A percentile compares a stretch with the other conserved stretches of the same genome.
Conservation (phyloP, 228 moss, liverwort and hornwort species). For the Sphagnum fallax region DNA sequence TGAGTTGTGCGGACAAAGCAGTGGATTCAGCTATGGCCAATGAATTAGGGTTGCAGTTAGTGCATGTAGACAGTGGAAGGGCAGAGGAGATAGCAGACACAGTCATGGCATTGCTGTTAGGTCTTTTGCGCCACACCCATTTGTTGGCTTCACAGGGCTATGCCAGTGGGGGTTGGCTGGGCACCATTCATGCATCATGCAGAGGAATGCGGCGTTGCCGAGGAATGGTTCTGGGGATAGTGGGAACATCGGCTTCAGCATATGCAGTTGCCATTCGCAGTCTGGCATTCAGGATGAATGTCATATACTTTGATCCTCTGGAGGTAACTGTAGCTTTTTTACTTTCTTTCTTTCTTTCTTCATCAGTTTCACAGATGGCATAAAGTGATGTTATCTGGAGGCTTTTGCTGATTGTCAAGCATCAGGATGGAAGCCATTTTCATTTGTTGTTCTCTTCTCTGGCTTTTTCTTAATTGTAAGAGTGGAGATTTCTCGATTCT, state of each 20-base stretch:
- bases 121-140: conserved; percentile 76
- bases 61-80: conserved; percentile 87
- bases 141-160: conserved; percentile 84
- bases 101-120: conserved; percentile 82
- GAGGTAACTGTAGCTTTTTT: conserved; percentile 34
- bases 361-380: no score
- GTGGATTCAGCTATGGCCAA: conserved; percentile 82
- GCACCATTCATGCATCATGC: conserved; percentile 79
- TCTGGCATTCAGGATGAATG: conserved; percentile 87
- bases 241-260: conserved; percentile 71
- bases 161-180: conserved; percentile 83
- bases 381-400: no score
- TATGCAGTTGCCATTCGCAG: conserved; percentile 74
- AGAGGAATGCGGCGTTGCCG: conserved; percentile 91
- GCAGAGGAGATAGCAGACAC: conserved; percentile 95
- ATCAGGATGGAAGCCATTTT: no score
- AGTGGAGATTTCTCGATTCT: no score
- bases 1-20: conserved; percentile 86
- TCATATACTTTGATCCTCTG: conserved; percentile 70
- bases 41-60: conserved; percentile 84
- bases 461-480: no score
- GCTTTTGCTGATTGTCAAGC: no score
- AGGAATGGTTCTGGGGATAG: conserved; percentile 84
- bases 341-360: not conserved
- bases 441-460: no score